Evolutionary conservation across 768 basidiomycete species (phyloP), one percentile per base, ranked within the genome.

Genomic region (Suillus discolor): DNA sequence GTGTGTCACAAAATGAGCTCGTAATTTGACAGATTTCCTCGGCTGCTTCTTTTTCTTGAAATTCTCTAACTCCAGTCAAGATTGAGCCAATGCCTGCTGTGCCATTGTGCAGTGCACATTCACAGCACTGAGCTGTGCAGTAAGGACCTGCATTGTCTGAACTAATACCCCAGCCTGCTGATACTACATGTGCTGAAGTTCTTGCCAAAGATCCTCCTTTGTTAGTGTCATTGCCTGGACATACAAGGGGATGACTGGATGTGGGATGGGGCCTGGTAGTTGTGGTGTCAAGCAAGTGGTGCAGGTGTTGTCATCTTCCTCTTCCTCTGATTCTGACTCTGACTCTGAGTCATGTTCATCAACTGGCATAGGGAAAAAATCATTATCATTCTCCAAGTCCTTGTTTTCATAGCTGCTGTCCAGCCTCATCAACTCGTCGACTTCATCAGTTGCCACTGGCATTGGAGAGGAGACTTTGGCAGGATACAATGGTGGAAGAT

Each of bases 401-500:
- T 55, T n/a, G 23, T 55, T n/a, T 18, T 7, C n/a, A 8, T n/a
- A n/a, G n/a, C 53, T 8, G 5, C 20, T 8, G 5, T 55, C 53
- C 53, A 36, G 34, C 18, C 28, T 55, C 2, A 28, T 55, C n/a
- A 7, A 55, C 53, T 36, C 20, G 18, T 55, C 53, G 15, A 28
- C 1, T 28, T 55, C 53, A 20, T 54, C 53, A 34, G 53, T n/a
- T 4, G 53, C 18, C 11, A 5, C 53, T 54, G 4, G 16, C 28
- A 57, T 57, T 38, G 55, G 55, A 57, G 25, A 31, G 12, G 12
- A 57, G 16, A 57, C 4, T 42, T 34, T 4, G 6, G 60, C 0
- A 61, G 68, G 70, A 57, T 57, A 57, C 31, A 25, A 57, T 31
- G 55, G 0, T 0, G 55, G 25, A 38, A 57, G 55, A 57, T 57